Percentiles rank a stretch among this genome's conserved stretches.
Conservation (phyloP, 2,329 filamentous ascomycete genomes). For the Rutstroemia sp. region DNA sequence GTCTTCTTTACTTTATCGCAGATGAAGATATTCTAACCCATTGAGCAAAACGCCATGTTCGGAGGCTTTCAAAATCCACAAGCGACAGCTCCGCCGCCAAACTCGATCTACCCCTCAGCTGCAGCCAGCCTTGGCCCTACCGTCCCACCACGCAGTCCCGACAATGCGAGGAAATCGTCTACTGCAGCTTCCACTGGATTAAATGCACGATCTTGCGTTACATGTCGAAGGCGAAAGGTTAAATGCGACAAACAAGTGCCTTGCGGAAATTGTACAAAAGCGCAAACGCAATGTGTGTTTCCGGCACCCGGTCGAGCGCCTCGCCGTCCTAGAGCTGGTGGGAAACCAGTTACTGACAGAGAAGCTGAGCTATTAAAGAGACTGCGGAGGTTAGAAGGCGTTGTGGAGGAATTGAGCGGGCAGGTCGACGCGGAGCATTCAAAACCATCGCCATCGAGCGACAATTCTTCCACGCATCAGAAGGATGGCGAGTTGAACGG, state of each 20-base stretch:
- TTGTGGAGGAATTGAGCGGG: conserved; percentile 62
- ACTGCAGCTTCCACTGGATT: conserved; percentile 20
- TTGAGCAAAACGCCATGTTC: conserved; percentile 2
- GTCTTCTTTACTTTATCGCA: no score
- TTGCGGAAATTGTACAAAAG: conserved; percentile 67
- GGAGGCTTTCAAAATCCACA: conserved; percentile 2
- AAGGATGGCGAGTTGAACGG: conserved; percentile 17
- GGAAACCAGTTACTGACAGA: conserved; percentile 50
- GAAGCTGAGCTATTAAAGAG: conserved; percentile 66
- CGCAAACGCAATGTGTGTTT: conserved; percentile 65
- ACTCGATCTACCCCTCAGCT: conserved; percentile 1
- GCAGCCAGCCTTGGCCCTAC: background rate
- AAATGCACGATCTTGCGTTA: conserved; percentile 36
- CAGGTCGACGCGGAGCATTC: conserved; percentile 39
- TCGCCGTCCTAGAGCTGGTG: conserved; percentile 58
- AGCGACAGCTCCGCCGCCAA: conserved; percentile 1
- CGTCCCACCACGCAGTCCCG: conserved; percentile 5
- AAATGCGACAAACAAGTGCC: conserved; percentile 70
- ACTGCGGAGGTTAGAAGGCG: conserved; percentile 64
- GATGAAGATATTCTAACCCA: background rate
- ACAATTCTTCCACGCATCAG: conserved; percentile 14
- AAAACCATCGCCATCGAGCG: conserved; percentile 23
- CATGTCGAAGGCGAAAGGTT: conserved; percentile 55
- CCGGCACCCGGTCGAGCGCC: conserved; percentile 68
- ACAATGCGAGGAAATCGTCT: conserved; percentile 11